A percentile compares a stretch with the other conserved stretches of the same genome.
Conservation (phyloP, 2,329 filamentous ascomycete genomes). For the Chrysoporthe cubensis region DNA sequence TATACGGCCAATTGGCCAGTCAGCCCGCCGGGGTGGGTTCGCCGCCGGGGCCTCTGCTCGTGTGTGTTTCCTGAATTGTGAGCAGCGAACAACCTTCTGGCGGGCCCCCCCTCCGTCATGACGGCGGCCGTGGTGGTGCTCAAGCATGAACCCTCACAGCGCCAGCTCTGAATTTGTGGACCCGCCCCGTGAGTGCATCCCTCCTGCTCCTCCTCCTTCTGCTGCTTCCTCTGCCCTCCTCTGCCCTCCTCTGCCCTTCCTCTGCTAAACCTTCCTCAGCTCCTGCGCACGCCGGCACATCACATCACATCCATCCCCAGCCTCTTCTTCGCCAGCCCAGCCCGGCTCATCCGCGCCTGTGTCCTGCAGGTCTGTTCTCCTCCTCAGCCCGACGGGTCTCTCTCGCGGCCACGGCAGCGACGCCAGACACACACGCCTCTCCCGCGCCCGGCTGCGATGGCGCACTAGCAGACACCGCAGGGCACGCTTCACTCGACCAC, state of each 20-base stretch:
- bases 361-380: constrained; percentile 6
- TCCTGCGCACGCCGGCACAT: no score
- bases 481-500: constrained; percentile 33
- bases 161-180: constrained; percentile 32
- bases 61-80: constrained; percentile 3
- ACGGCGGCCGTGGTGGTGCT: constrained; percentile 18
- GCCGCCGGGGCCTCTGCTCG: constrained; percentile 10
- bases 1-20: constrained; percentile 26
- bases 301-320: no score
- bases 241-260: background rate
- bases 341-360: background rate
- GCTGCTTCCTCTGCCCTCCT: no score
- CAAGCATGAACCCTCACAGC: constrained; percentile 33
- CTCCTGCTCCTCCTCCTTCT: constrained; percentile 11
- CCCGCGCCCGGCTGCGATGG: constrained; percentile 29
- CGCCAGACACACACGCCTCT: constrained; percentile 33
- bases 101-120: constrained; percentile 22
- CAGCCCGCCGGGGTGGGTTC: constrained; percentile 21
- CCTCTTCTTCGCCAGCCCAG: background rate
- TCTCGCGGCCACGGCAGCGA: constrained; percentile 27
- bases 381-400: constrained; percentile 7
- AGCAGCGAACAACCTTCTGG: background rate
- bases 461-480: constrained; percentile 29
- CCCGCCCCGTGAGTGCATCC: constrained; percentile 31
- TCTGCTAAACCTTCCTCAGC: no score